A percentile compares a stretch with the other conserved stretches of the same genome.
phyloP scores from a whole-genome alignment of 2,329 filamentous ascomycete species.

The Fusarium abutilonis region DNA sequence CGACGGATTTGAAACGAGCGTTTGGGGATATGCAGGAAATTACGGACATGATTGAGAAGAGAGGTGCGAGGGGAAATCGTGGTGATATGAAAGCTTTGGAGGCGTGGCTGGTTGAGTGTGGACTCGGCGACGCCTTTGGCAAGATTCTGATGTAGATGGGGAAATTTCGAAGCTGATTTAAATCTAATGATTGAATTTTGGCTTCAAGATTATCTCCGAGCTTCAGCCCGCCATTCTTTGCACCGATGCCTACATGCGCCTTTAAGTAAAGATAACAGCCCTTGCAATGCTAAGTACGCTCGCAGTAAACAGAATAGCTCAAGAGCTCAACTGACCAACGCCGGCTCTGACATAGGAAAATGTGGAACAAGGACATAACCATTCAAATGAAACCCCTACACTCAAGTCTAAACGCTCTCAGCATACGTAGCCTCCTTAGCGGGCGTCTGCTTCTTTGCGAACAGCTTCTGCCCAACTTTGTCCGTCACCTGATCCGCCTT shows the following conservation, averaged over 20 bases:
- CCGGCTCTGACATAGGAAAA: constrained; percentile 30
- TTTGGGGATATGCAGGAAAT: constrained; percentile 68
- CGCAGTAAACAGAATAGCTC: constrained; percentile 1
- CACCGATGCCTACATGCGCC: neutral
- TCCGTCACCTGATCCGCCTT: constrained; percentile 53
- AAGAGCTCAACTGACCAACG: constrained; percentile 9
- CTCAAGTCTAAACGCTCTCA: constrained; percentile 44
- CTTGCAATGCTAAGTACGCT: neutral
- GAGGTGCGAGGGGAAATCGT: constrained; percentile 60
- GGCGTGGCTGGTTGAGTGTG: constrained; percentile 56
- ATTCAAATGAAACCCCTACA: no score
- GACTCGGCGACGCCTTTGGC: constrained; percentile 40
- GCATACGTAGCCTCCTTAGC: constrained; percentile 44
- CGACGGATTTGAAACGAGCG: constrained; percentile 48
- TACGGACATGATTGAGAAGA: constrained; percentile 59
- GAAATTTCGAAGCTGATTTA: no score
- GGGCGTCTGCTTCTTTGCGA: constrained; percentile 46
- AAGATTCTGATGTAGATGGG: constrained; percentile 40
- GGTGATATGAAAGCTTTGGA: constrained; percentile 65
- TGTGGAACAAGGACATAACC: neutral
- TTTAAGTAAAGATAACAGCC: neutral
- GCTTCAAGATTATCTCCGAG: neutral
- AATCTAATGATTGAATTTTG: neutral
- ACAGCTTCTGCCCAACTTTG: constrained; percentile 53
- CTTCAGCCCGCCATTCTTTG: no score